Conservation (phyloP, 208 protist genomes). For the Acanthamoeba culbertsoni region DNA sequence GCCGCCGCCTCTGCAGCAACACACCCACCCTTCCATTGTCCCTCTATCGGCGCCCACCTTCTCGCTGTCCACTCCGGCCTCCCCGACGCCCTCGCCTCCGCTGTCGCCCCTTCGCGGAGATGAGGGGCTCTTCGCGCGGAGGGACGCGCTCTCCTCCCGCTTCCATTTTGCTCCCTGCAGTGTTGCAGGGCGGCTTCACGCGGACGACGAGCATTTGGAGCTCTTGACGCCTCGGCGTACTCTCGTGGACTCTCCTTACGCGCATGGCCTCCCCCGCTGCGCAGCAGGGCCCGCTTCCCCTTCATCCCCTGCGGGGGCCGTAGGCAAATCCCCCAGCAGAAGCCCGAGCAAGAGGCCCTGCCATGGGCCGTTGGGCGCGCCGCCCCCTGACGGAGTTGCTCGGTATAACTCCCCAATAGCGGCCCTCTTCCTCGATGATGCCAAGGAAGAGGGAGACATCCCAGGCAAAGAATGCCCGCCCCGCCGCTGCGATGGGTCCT, state of each 20-base stretch:
- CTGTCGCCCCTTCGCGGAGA: neutral
- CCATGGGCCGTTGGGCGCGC: neutral
- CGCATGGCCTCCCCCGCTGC: too few relatives aligned
- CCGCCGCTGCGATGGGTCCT: neutral
- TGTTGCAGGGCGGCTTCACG: too few relatives aligned
- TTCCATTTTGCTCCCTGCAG: too few relatives aligned
- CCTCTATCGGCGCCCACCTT: neutral
- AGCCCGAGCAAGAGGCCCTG: neutral
- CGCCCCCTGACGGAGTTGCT: too few relatives aligned
- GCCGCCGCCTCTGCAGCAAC: too few relatives aligned
- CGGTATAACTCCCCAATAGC: neutral
- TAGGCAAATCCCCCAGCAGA: neutral
- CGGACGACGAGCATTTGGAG: neutral
- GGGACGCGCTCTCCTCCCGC: too few relatives aligned
- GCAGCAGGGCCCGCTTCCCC: neutral
- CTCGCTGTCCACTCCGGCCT: neutral
- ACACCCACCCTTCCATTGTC: too few relatives aligned
- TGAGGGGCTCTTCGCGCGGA: neutral
- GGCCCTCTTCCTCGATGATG: neutral
- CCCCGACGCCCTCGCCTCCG: neutral
- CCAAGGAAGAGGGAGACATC: too few relatives aligned
- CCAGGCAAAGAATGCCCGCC: neutral
- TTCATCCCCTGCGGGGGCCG: neutral
- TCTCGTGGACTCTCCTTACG: too few relatives aligned
- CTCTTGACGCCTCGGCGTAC: too few relatives aligned